Evolutionary conservation across 2,329 filamentous ascomycete genomes (phyloP), one percentile per base, ranked within the genome.

Genomic region (Fusarium brachygibbosum): DNA sequence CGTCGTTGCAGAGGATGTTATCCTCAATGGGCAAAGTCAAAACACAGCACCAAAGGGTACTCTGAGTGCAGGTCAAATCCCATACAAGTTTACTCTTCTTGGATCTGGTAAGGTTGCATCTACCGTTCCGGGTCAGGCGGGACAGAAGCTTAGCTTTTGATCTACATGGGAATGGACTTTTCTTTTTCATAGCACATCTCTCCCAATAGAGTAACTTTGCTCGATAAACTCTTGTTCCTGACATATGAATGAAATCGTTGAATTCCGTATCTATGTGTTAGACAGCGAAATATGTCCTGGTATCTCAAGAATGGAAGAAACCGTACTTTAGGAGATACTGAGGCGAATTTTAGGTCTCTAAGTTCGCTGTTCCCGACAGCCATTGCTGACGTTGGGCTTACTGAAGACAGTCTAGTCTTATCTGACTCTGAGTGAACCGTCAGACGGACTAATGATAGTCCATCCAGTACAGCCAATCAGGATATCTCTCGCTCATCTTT

Each of bases 201-300:
- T 37, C 7, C 16, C 0, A 34, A 16, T 14, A 34, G 6, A 34
- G 32, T 17, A 34, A 2, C 7, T 25, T 17, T 17, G 32, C 4
- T 11, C 17, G 5, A n/a, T n/a, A 17, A 1, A 6, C 0, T 5
- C 7, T 41, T 10, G 28, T 25, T 41, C 11, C 2, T 29, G 51
- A 21, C 66, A 70, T 5, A 21, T 12, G 23, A 6, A 72, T 70
- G 55, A 78, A 78, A 28, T 77, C 75, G 7, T 73, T 32, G 23
- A 78, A 53, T 2, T 70, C 73, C 14, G 68, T 68, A n/a, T 74
- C 67, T 1, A 4, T 5, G 5, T 5, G 34, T n/a, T 35, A 5
- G 5, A 11, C 1, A 6, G n/a, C 9, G 14, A 11, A 1, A n/a
- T 16, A 9, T 11, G 29, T 9, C 29, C 29, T 29, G 5, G 29